phyloP scores from a whole-genome alignment of 1,284 basidiomycete species.

The Athelia psychrophila region DNA sequence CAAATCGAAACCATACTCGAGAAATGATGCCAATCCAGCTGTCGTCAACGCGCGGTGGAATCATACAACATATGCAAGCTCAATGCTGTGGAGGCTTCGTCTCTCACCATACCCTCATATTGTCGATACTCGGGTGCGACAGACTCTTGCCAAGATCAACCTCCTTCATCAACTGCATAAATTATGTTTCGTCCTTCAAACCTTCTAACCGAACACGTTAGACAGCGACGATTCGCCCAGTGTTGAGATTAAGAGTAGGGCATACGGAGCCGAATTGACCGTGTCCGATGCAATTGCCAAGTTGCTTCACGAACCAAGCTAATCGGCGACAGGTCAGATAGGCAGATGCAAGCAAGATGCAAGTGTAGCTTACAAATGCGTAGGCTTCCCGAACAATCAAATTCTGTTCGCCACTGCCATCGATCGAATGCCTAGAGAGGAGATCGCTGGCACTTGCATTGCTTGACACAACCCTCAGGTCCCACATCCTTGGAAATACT shows the following conservation, averaged over 20 bases:
- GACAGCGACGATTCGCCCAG: conserved; percentile 92
- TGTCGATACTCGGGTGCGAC: conserved; percentile 91
- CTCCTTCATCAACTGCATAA: conserved; percentile 86
- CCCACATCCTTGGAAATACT: conserved; percentile 68
- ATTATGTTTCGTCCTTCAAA: conserved; percentile 81
- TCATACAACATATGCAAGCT: conserved; percentile 78
- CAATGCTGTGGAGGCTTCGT: conserved; percentile 86
- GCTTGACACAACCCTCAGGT: conserved; percentile 48
- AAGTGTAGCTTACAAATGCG: conserved; percentile 77
- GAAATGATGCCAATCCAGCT: too few relatives aligned
- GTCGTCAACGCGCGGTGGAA: too few relatives aligned
- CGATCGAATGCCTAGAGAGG: conserved; percentile 53
- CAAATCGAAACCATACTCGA: too few relatives aligned
- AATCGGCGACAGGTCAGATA: too few relatives aligned
- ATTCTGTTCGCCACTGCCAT: conserved; percentile 69
- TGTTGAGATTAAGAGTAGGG: conserved; percentile 87
- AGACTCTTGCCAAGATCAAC: conserved; percentile 88
- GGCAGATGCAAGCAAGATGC: too few relatives aligned
- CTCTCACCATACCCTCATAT: conserved; percentile 95
- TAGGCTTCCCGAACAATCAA: conserved; percentile 76
- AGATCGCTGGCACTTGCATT: conserved; percentile 66
- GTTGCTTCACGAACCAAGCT: conserved; percentile 56
- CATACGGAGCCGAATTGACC: conserved; percentile 97
- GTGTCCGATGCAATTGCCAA: conserved; percentile 93
- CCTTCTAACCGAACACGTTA: conserved; percentile 89